phyloP scores from a whole-genome alignment of 768 basidiomycete genomes.

The Rhodotorula paludigena region DNA sequence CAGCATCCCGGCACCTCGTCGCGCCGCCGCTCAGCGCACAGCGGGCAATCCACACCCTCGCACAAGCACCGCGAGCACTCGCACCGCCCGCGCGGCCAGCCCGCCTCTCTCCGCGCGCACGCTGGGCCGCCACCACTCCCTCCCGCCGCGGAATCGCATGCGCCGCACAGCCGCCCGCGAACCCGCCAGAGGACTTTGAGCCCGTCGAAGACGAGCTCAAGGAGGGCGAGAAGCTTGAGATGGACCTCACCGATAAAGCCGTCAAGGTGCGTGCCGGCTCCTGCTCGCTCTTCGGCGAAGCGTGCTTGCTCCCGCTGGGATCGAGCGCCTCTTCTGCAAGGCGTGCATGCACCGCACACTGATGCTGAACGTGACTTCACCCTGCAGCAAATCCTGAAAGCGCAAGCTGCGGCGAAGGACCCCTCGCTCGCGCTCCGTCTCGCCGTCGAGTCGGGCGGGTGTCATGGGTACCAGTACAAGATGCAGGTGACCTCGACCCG shows the following conservation, averaged over 20 bases:
- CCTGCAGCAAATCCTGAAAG: slow-evolving; percentile 28
- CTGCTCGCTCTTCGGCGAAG: background rate
- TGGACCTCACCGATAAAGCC: slow-evolving; percentile 10
- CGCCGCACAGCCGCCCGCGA: slow-evolving; percentile 5
- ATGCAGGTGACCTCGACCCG: slow-evolving; percentile 67
- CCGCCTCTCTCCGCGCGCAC: background rate
- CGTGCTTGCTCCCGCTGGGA: background rate
- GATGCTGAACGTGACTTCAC: background rate
- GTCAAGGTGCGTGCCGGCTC: slow-evolving; percentile 6
- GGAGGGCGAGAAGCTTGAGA: background rate
- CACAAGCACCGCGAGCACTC: no score
- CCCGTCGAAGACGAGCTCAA: slow-evolving; percentile 13
- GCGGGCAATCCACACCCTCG: no score
- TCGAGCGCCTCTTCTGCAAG: no score
- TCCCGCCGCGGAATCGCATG: background rate
- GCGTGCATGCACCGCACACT: no score
- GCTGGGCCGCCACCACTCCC: no score
- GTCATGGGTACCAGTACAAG: slow-evolving; percentile 96
- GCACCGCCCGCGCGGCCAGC: background rate
- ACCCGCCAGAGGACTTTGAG: slow-evolving; percentile 18
- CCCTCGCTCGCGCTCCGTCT: slow-evolving; percentile 67
- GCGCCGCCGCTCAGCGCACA: no score
- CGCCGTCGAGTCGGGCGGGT: slow-evolving; percentile 86
- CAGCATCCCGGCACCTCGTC: background rate
- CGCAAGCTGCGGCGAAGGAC: slow-evolving; percentile 41